These are phyloP conservation scores for Saccharum officinarum DNA, from an alignment of 176 grass and related monocot genomes.

Conservation along the genomic window DNA sequence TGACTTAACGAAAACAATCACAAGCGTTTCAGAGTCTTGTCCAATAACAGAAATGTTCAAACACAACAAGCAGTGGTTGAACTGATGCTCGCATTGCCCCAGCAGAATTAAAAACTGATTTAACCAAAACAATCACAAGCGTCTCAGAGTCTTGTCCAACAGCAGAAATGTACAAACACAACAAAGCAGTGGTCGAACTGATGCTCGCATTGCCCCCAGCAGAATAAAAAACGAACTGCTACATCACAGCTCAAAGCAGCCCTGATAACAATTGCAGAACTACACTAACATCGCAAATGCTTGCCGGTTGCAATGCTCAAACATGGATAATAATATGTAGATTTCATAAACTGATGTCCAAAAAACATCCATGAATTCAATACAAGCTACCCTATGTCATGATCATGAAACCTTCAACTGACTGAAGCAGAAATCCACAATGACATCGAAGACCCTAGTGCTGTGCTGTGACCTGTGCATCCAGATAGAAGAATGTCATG, in stretches of 20 bases:
- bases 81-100: no score
- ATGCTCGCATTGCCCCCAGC: not conserved
- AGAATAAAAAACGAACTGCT: not conserved
- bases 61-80: no score
- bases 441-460: conserved; percentile 81
- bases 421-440: conserved; percentile 80
- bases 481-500: conserved; percentile 14
- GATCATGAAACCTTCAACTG: conserved; percentile 55
- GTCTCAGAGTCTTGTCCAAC: not conserved
- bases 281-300: not conserved
- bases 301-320: not conserved
- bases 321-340: not conserved
- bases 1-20: no score
- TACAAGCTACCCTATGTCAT: not conserved
- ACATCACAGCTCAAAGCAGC: conserved; percentile 4
- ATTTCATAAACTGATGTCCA: not conserved
- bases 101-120: no score
- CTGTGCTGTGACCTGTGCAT: conserved; percentile 72
- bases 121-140: not conserved
- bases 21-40: no score
- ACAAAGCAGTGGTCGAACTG: not conserved
- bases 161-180: not conserved
- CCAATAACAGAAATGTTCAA: no score
- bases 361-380: not conserved
- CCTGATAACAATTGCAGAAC: not conserved